Evolutionary conservation across 176 grass and related monocot genomes (phyloP).

Genomic region (Oryza nivara): DNA sequence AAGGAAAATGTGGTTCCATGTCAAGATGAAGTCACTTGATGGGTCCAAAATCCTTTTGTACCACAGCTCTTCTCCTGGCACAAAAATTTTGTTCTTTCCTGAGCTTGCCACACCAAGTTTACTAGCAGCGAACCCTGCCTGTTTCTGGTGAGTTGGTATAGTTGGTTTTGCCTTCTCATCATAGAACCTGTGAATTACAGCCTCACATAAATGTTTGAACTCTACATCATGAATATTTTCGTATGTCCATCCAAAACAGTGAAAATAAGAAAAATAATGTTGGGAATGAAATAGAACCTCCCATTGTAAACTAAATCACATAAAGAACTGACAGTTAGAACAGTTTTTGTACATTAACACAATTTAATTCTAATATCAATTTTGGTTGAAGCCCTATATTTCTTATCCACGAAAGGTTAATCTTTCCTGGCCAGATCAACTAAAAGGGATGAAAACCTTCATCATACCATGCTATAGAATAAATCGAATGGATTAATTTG

Average conservation of each 20-base stretch:
- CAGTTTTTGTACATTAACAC: neutral
- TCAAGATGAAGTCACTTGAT: constrained; percentile 71
- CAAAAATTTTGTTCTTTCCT: constrained; percentile 59
- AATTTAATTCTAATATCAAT: neutral
- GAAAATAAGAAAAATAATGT: neutral
- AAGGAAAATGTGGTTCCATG: constrained; percentile 85
- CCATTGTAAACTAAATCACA: neutral
- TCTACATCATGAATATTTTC: neutral
- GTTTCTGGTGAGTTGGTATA: constrained; percentile 63
- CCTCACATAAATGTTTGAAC: neutral
- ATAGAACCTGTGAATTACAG: constrained; percentile 52
- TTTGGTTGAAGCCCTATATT: constrained; percentile 7
- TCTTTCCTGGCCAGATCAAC: neutral
- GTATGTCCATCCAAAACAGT: neutral
- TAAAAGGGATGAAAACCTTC: neutral
- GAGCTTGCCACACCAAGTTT: constrained; percentile 43
- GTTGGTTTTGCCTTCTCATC: constrained; percentile 58
- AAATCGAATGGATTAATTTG: neutral
- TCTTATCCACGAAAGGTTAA: neutral
- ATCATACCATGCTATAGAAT: neutral
- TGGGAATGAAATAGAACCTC: neutral
- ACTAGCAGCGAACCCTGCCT: constrained; percentile 48
- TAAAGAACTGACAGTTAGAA: neutral
- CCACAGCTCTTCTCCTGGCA: constrained; percentile 54
- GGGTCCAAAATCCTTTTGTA: constrained; percentile 70